A percentile compares a stretch with the other conserved stretches of the same genome.
Conservation (phyloP, 257 asterid genomes). For the Capsicum rhomboideum region DNA sequence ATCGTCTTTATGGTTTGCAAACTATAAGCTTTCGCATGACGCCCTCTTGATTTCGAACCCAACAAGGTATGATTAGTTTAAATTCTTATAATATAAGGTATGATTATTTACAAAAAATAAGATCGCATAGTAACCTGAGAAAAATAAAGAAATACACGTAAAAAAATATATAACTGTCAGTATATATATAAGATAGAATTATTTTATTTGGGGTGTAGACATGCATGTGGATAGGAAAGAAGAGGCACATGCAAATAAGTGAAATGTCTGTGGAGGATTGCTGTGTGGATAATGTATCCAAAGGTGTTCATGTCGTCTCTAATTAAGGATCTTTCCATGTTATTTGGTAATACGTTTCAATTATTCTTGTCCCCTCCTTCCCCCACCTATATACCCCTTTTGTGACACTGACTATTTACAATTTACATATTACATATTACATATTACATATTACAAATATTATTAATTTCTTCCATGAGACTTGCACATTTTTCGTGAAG, state of each 20-base stretch:
- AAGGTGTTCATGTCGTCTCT: constrained; percentile 29
- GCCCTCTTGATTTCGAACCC: too few species aligned
- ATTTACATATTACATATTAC: not conserved
- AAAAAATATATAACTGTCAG: not conserved
- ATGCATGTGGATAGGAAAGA: constrained; percentile 60
- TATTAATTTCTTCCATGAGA: not conserved
- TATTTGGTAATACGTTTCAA: constrained; percentile 41
- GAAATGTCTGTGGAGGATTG: constrained; percentile 28
- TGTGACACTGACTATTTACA: not conserved
- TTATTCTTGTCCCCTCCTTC: constrained; percentile 39
- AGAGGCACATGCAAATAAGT: constrained; percentile 65
- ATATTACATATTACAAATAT: not conserved
- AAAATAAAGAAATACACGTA: too few species aligned
- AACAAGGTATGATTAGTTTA: too few species aligned
- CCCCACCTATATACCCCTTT: not conserved
- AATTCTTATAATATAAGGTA: too few species aligned
- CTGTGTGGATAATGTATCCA: constrained; percentile 34
- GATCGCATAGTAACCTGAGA: too few species aligned
- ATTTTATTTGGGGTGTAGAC: not conserved
- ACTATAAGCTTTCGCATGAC: too few species aligned
- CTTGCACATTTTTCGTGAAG: not conserved
- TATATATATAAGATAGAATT: not conserved
- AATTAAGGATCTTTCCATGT: constrained; percentile 96
- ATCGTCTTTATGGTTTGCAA: too few species aligned
- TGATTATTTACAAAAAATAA: too few species aligned